These are phyloP conservation scores for Polysphondylium violaceum DNA, from an alignment of 78 protist species.

Conservation along the genomic window DNA sequence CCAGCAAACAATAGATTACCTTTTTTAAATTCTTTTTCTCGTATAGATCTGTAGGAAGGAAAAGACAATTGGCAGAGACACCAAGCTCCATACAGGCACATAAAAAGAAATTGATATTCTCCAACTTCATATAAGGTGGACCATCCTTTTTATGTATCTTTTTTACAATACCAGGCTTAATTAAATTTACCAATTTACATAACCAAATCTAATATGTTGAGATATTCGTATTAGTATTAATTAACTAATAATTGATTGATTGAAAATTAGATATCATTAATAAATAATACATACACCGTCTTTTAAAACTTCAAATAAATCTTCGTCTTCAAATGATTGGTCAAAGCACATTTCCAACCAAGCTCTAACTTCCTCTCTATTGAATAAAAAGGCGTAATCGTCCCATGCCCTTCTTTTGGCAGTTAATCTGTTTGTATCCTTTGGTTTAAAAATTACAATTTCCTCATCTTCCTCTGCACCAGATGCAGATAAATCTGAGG, in stretches of 20 bases:
- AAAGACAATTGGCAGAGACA: constrained; percentile 57
- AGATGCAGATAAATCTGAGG: too few relatives aligned
- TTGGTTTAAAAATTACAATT: constrained; percentile 50
- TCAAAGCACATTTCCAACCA: constrained; percentile 69
- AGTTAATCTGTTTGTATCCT: constrained; percentile 51
- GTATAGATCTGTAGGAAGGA: constrained; percentile 74
- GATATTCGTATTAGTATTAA: neutral
- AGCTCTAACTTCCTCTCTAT: constrained; percentile 70
- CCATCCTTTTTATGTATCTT: constrained; percentile 50
- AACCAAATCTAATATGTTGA: constrained; percentile 39
- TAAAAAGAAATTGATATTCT: constrained; percentile 83
- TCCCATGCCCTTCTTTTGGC: constrained; percentile 81
- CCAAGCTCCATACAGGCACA: constrained; percentile 78
- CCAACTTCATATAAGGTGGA: constrained; percentile 68
- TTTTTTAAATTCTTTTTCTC: constrained; percentile 82
- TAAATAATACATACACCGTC: constrained; percentile 59
- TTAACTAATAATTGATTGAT: neutral
- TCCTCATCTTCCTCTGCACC: constrained; percentile 11
- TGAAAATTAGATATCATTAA: neutral
- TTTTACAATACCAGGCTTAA: constrained; percentile 72
- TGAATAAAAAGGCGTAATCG: constrained; percentile 65
- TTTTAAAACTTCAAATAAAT: constrained; percentile 37
- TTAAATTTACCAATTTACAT: constrained; percentile 67
- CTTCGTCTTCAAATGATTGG: constrained; percentile 40
- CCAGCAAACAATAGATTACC: constrained; percentile 78